Conservation (phyloP, 345 rosid genomes). For the Orychophragmus violaceus region DNA sequence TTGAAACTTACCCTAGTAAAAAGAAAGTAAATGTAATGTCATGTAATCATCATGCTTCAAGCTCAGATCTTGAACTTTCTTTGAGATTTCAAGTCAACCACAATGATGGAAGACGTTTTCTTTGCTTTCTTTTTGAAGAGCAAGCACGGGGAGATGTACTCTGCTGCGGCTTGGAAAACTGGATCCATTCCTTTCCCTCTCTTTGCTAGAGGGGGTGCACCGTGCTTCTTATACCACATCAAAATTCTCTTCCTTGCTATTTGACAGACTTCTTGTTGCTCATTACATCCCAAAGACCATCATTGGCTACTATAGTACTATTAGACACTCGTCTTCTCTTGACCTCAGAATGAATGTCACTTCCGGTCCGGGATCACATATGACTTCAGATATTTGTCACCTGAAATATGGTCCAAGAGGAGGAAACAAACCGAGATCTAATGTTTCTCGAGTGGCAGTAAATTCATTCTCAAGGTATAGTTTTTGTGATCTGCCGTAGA, state of each 20-base stretch:
- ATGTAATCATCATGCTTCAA: slow-evolving; percentile 24
- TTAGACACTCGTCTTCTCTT: slow-evolving; percentile 84
- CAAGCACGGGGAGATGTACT: slow-evolving; percentile 68
- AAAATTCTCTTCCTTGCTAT: slow-evolving; percentile 73
- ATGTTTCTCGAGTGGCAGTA: slow-evolving; percentile 7
- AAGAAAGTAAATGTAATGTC: slow-evolving; percentile 4
- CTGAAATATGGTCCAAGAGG: slow-evolving; percentile 34
- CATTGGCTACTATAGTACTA: slow-evolving; percentile 78
- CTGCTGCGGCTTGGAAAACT: slow-evolving; percentile 88
- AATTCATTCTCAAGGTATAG: background rate
- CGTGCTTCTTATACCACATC: slow-evolving; percentile 79
- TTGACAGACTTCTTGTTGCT: slow-evolving; percentile 78
- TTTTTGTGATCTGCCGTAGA: background rate
- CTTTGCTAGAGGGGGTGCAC: slow-evolving; percentile 29
- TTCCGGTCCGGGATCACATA: slow-evolving; percentile 95
- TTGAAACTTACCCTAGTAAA: slow-evolving; percentile 20
- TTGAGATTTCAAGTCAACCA: slow-evolving; percentile 86
- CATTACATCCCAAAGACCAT: slow-evolving; percentile 97
- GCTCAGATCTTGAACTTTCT: slow-evolving; percentile 82
- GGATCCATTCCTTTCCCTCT: slow-evolving; percentile 54
- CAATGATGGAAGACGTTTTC: slow-evolving; percentile 77
- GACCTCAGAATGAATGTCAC: slow-evolving; percentile 66
- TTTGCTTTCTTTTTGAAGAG: slow-evolving; percentile 85
- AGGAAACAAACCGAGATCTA: slow-evolving; percentile 1
- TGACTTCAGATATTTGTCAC: slow-evolving; percentile 88